phyloP scores from a whole-genome alignment of 805 yeast species.

The Kurtzmaniella fragi region DNA sequence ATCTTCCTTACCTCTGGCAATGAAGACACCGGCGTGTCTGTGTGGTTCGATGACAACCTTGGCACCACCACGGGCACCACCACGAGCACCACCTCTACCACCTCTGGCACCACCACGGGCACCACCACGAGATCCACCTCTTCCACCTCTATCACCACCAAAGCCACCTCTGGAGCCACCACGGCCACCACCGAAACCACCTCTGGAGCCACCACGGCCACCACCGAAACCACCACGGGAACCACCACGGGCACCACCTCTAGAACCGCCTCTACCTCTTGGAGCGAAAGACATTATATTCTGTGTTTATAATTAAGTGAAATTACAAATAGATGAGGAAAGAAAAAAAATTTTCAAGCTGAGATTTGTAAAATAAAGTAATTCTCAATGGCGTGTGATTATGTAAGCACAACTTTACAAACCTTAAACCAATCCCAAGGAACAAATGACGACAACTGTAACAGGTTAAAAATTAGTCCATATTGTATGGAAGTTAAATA shows the following conservation, averaged over 20 bases:
- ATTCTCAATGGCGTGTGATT: background rate
- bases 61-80: slow-evolving; percentile 88
- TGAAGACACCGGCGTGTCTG: slow-evolving; percentile 97
- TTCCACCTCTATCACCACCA: slow-evolving; percentile 29
- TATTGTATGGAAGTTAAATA: too few relatives aligned
- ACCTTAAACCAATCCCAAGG: too few relatives aligned
- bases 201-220: slow-evolving; percentile 40
- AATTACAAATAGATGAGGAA: background rate
- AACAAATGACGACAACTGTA: too few relatives aligned
- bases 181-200: slow-evolving; percentile 40
- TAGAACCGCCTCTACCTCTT: slow-evolving; percentile 50
- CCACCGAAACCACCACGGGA: slow-evolving; percentile 47
- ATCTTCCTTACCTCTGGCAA: slow-evolving; percentile 99
- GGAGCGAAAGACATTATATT: slow-evolving; percentile 71
- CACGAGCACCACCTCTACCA: slow-evolving; percentile 64
- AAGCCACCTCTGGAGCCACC: slow-evolving; percentile 42
- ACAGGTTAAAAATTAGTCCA: too few relatives aligned
- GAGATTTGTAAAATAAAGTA: background rate
- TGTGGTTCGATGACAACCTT: slow-evolving; percentile 98
- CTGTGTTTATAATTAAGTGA: background rate
- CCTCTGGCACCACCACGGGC: slow-evolving; percentile 52
- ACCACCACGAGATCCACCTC: slow-evolving; percentile 35
- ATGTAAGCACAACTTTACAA: background rate
- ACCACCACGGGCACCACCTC: slow-evolving; percentile 44
- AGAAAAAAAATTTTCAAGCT: background rate